Evolutionary conservation across 805 yeast species (phyloP), one percentile per base, ranked within the genome.

Genomic region (Ogataea philodendri): DNA sequence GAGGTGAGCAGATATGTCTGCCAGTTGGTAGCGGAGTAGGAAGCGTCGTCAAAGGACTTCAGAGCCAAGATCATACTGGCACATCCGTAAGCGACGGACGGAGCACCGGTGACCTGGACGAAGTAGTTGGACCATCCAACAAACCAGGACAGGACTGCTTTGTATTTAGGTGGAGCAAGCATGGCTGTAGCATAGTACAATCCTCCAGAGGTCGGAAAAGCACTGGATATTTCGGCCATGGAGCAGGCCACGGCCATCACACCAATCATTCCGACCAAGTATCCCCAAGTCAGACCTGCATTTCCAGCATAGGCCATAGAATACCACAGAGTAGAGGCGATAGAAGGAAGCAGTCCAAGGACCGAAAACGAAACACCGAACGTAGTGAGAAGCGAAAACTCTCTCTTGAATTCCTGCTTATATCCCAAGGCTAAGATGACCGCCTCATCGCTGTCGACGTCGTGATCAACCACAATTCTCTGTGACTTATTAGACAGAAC

Each of bases 301-400:
- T 73, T 70, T 10, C 84, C 84, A 8, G 77, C 66, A 22, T 78
- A 79, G 35, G 72, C 67, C 54, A 77, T 71, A 36, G 76, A 78
- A 48, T 76, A 76, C 52, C 70, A 67, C 40, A 79, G 62, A 9
- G 81, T 70, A 4, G 84, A 73, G 3, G 82, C 81, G 35, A 79
- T 67, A 7, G 84, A 79, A 10, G 82, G 80, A 57, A 81, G 68
- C 37, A 78, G 66, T 6, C 82, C 81, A 39, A 79, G 60, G 24
- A 79, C 80, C 1, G 81, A 72, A 52, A 79, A 78, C 5, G 81
- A 72, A 17, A 79, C 82, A n/a, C 76, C 72, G 48, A 77, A 77
- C 1, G 78, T 67, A 10, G 81, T 66, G 58, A 72, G 63, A 23
- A 77, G 53, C 11, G 74, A 66, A 48, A 79, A 78, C 41, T 74